Base-by-base conservation (phyloP, 257 asterid species). In the Buddleja alternifolia region DNA sequence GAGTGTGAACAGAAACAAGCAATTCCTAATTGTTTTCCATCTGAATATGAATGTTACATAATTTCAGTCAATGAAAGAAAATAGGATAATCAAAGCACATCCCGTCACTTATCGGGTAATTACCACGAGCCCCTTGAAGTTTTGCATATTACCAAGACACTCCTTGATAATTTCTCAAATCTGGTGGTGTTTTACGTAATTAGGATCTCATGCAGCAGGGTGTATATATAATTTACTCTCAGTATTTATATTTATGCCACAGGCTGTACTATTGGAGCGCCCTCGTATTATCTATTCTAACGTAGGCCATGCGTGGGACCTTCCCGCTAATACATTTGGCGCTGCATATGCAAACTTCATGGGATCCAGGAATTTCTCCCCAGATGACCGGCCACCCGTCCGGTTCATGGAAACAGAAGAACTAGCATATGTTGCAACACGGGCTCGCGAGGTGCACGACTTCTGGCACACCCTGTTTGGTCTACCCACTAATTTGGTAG, bases 371-470 rank as follows among this genome's bases (percentile, higher is more conserved):
- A 93, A 91, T 51, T 93, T 93, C 85, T 90, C 99, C 48, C 99
- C 97, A 0, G 95, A 91, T 76, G 96, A 91, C 50, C 77, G 99
- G 21, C 97, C 99, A 55, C 99, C 99, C 2, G 96, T 91, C 64
- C 84, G 96, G 74, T 93, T 93, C 83, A 89, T 93, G 96, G 99
- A 91, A 77, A 76, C 96, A 1, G 97, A 93, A 34, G 99, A 93
- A 54, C 64, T 87, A 69, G 95, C 97, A 32, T 93, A 87, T 37
- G 96, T 93, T 59, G 96, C 95, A 8, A 91, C 90, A 63, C 96
- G 99, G 21, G 97, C 99, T 12, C 97, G 99, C 6, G 97, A 93
- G 77, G 96, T 93, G 70, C 99, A 89, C 36, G 99, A 93, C 75
- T 87, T 93, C 51, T 89, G 99, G 99, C 99, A 87, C 81, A 91